phyloP scores from a whole-genome alignment of 805 yeast genomes.

The Blastobotrys americana region DNA sequence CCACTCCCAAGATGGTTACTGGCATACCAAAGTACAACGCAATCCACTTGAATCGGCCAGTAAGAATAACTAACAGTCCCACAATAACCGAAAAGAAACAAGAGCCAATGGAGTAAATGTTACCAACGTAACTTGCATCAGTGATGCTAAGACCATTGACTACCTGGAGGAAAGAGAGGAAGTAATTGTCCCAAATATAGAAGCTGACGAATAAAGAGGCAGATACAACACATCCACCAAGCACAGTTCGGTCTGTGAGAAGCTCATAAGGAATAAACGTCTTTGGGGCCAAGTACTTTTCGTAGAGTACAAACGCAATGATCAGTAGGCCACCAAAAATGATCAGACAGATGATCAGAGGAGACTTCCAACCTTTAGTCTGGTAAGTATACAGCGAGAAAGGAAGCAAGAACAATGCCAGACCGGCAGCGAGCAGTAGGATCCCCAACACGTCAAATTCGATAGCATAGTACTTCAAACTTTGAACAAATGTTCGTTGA shows the following conservation, averaged over 20 bases:
- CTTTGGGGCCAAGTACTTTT: slow-evolving; percentile 42
- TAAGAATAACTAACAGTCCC: slow-evolving; percentile 44
- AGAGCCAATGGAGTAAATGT: slow-evolving; percentile 14
- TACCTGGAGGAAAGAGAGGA: slow-evolving; percentile 54
- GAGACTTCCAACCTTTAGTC: slow-evolving; percentile 28
- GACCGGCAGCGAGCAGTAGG: slow-evolving; percentile 30
- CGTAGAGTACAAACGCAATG: slow-evolving; percentile 46
- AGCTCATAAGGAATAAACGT: slow-evolving; percentile 51
- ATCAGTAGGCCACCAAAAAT: slow-evolving; percentile 47
- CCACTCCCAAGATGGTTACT: slow-evolving; percentile 51
- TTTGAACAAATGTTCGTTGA: slow-evolving; percentile 20
- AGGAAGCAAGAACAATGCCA: slow-evolving; percentile 34
- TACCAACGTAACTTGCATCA: slow-evolving; percentile 41
- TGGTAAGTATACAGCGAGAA: slow-evolving; percentile 32
- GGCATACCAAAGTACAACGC: slow-evolving; percentile 43
- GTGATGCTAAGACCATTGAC: slow-evolving; percentile 47
- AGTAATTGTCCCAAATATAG: slow-evolving; percentile 53
- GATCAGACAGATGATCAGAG: slow-evolving; percentile 28
- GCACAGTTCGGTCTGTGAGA: slow-evolving; percentile 56
- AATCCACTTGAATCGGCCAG: slow-evolving; percentile 38
- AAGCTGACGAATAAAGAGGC: slow-evolving; percentile 44
- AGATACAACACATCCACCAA: slow-evolving; percentile 45
- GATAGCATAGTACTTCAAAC: slow-evolving; percentile 24
- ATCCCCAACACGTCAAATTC: slow-evolving; percentile 35
- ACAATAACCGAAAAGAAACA: slow-evolving; percentile 39